Percentiles rank a stretch among this genome's conserved stretches.
phyloP scores from a whole-genome alignment of 106 monocot genomes.

The Vanilla planifolia region DNA sequence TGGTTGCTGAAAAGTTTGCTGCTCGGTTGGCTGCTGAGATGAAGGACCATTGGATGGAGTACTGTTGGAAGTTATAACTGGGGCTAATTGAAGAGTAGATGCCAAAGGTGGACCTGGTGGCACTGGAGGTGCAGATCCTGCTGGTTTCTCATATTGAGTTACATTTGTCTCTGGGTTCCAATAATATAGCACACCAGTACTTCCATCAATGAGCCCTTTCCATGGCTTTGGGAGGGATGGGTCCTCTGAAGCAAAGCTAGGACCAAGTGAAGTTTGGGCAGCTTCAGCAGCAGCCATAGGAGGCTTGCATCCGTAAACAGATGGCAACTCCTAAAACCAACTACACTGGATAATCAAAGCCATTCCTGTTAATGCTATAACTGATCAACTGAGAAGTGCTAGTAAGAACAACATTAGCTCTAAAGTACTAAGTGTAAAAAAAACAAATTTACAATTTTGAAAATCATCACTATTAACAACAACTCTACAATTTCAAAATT shows the following conservation, averaged over 20 bases:
- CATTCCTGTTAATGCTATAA: too few relatives aligned
- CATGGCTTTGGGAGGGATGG: constrained; percentile 59
- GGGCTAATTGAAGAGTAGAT: constrained; percentile 13
- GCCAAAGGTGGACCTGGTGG: constrained; percentile 25
- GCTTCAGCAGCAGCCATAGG: constrained; percentile 32
- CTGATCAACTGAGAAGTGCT: too few relatives aligned
- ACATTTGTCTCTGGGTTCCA: constrained; percentile 68
- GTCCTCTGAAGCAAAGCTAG: constrained; percentile 52
- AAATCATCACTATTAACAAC: too few relatives aligned
- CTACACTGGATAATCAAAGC: neutral
- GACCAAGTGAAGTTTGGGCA: constrained; percentile 26
- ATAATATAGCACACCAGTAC: constrained; percentile 41
- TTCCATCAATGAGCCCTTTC: constrained; percentile 56
- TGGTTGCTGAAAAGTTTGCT: constrained; percentile 22
- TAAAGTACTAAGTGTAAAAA: too few relatives aligned
- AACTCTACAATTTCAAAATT: too few relatives aligned
- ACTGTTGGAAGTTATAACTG: neutral
- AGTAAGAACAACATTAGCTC: too few relatives aligned
- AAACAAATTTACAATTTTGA: too few relatives aligned
- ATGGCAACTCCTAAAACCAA: neutral
- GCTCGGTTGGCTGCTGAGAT: constrained; percentile 12
- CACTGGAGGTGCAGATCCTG: constrained; percentile 15
- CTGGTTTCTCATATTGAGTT: constrained; percentile 50
- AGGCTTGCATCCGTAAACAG: neutral
- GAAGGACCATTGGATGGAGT: constrained; percentile 14